Base-by-base conservation (phyloP, 306 rosid species). In the Cucumis hystrix region DNA sequence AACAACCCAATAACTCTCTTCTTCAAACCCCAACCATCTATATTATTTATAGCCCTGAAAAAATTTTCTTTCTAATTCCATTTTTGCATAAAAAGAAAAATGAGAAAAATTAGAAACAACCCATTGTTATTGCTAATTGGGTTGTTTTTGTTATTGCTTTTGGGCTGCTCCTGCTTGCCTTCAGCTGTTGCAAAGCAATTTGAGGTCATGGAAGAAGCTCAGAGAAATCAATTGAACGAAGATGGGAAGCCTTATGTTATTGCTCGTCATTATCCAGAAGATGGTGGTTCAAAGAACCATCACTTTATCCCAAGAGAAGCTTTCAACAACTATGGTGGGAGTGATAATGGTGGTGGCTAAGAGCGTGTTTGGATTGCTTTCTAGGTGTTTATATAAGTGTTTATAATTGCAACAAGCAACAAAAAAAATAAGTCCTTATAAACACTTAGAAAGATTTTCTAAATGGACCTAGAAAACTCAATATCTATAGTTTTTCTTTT, bases 261-360 rank as follows among this genome's bases (percentile, higher is more conserved):
- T 51, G 56, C 5, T 6, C 9, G 28, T 20, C 33, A 17, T 20
- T 73, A 67, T 52, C 80, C 83, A 52, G 77, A 51, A 9, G 77
- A 74, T 33, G 67, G 57, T 43, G 52, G 64, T 49, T 45, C 57
- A 41, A 80, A 68, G 55, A 82, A 80, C 64, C 88, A 85, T 51
- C 88, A 85, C 75, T 52, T 60, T 64, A 67, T 80, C 51, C 84
- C 85, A 5, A 77, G 88, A 62, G 55, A 67, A 47, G 82, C 83
- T 33, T 85, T 82, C 58, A 78, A 77, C 52, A 59, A 35, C 77
- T 75, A 84, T 55, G 83, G 78, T n/a, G 87, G 84, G 8, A 23
- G 59, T 75, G 81, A 58, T 30, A 55, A 59, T 70, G 81, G 75
- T 52, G 71, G 79, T 68, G 84, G 30, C 17, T 84, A 75, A 79